Evolutionary conservation across 2,329 filamentous ascomycete genomes (phyloP), one percentile per base, ranked within the genome.

Genomic region (Plectosphaerella sp.): DNA sequence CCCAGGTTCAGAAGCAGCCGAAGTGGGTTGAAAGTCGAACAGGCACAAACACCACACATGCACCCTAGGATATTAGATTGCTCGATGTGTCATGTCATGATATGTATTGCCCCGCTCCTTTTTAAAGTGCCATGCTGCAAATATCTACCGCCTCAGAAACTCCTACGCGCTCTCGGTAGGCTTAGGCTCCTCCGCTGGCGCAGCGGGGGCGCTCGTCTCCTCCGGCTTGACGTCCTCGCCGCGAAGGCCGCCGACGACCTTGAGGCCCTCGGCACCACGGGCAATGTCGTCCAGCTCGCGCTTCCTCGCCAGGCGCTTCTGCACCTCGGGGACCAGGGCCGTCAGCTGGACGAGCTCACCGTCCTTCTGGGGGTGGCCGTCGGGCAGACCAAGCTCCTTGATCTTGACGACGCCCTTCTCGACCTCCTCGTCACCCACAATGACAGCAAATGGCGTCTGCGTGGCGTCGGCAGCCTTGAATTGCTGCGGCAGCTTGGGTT

Each of bases 351-450:
- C 83, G 52, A 91, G 72, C 42, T 92, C 79, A 48, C 92, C 93
- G 54, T 96, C 89, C 75, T 97, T 96, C 68, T 96, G 90, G 0
- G 91, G 86, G 76, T 97, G 89, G 24, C 85, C 90, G 41, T 94
- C 87, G 4, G 81, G 79, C 52, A 95, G 76, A 45, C 91, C 75
- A 69, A 79, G 71, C 79, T 75, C 84, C 83, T 97, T 97, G 67
- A 97, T 80, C 72, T 88, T 90, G 59, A 95, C 87, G 68, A 96
- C 87, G 50, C 91, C 91, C 24, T 83, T 79, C 54, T 86, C 86
- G 41, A 96, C 74, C 72, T 97, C 93, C 51, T 96, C 91, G 63
- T 97, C 90, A 45, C 93, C 93, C 1, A 99, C 78, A 61, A 97
- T 94, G 47, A 97, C 80, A 8, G 87, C 90, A 64, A 96, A 88